These are phyloP conservation scores for Porodaedalea pini DNA, from an alignment of 1,284 basidiomycete genomes.

Conservation along the genomic window DNA sequence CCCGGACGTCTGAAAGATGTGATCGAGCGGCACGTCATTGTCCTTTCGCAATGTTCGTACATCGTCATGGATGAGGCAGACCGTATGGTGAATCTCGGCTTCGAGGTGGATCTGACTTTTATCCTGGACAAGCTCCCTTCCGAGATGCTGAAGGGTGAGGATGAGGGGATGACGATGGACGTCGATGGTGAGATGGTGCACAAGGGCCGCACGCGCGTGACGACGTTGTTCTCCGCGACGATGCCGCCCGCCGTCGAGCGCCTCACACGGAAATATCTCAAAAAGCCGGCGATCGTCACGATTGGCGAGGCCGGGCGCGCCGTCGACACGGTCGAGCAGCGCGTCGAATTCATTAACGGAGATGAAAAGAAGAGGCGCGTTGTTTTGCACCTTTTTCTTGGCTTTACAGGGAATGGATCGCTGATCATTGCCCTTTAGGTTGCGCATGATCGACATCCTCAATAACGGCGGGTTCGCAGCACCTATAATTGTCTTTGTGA, in stretches of 20 bases:
- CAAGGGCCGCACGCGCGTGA: slow-evolving; percentile 80
- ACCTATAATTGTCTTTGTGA: slow-evolving; percentile 98
- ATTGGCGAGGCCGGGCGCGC: slow-evolving; percentile 98
- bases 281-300: slow-evolving; percentile 90
- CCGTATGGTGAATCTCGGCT: slow-evolving; percentile 97
- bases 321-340: slow-evolving; percentile 96
- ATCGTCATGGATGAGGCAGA: slow-evolving; percentile 99
- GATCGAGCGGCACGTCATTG: slow-evolving; percentile 91
- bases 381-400: slow-evolving; percentile 1
- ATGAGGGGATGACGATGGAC: slow-evolving; percentile 60
- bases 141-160: slow-evolving; percentile 83
- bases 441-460: slow-evolving; percentile 85
- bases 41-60: slow-evolving; percentile 94
- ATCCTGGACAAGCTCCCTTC: slow-evolving; percentile 91
- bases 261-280: slow-evolving; percentile 90
- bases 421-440: slow-evolving; percentile 41
- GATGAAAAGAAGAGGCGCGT: slow-evolving; percentile 94
- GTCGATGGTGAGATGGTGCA: slow-evolving; percentile 62
- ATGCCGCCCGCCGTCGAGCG: slow-evolving; percentile 97
- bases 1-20: slow-evolving; percentile 98
- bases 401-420: neutral
- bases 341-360: slow-evolving; percentile 87
- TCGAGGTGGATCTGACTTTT: slow-evolving; percentile 91
- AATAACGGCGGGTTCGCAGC: slow-evolving; percentile 78
- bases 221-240: slow-evolving; percentile 94